These are phyloP conservation scores for Globisporangium barbulae DNA, from an alignment of 352 stramenopile genomes.

Conservation along the genomic window DNA sequence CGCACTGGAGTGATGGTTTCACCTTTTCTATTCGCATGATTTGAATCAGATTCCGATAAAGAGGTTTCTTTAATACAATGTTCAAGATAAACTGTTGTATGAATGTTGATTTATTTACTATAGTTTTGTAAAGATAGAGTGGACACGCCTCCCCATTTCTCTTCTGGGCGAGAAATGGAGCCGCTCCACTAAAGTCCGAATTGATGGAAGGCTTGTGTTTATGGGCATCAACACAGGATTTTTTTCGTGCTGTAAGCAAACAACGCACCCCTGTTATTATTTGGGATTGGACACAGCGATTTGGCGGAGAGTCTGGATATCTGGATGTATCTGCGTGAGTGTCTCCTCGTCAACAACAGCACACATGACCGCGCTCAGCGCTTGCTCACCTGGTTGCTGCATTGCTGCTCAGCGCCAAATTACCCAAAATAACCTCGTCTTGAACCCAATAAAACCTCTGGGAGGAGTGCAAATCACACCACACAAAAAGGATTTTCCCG, in stretches of 20 bases:
- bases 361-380: not conserved
- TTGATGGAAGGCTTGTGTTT: not conserved
- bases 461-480: not conserved
- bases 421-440: not conserved
- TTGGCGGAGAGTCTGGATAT: not conserved
- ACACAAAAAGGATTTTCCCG: not conserved
- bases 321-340: not conserved
- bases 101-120: not conserved
- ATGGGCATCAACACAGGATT: slow-evolving; percentile 4
- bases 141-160: not conserved
- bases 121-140: not conserved
- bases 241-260: not conserved
- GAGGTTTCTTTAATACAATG: not conserved
- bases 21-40: not conserved
- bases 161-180: not conserved
- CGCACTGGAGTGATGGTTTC: slow-evolving; percentile 1
- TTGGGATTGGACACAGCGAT: not conserved
- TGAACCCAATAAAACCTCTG: not conserved
- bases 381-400: not conserved
- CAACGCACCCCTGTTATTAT: not conserved
- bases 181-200: slow-evolving; percentile 2
- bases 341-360: not conserved
- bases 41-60: not conserved
- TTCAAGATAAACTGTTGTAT: not conserved
- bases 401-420: not conserved